phyloP scores from a whole-genome alignment of 331 rosid genomes.

The Pyrus hybrid region DNA sequence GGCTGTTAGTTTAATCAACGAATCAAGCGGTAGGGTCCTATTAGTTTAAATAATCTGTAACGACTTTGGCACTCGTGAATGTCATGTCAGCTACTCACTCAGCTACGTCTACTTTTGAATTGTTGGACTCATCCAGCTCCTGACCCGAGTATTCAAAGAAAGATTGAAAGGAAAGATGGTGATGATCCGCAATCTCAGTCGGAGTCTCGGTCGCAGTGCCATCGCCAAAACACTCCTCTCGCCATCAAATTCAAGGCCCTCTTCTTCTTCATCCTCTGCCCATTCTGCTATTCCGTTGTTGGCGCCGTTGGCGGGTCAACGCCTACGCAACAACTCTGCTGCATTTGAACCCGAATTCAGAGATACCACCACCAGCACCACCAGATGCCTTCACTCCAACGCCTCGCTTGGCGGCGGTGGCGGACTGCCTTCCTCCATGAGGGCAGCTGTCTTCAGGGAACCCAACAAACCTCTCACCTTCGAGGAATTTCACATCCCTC shows the following conservation, averaged over 20 bases:
- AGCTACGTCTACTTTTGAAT: too few species aligned
- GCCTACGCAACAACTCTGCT: not conserved
- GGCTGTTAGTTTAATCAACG: too few species aligned
- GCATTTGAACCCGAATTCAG: not conserved
- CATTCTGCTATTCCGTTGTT: too few species aligned
- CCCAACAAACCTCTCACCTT: conserved; percentile 76
- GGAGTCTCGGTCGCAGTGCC: not conserved
- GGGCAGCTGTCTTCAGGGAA: conserved; percentile 72
- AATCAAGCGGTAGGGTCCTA: too few species aligned
- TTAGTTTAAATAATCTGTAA: too few species aligned
- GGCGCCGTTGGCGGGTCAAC: conserved; percentile 1
- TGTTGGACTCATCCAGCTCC: too few species aligned
- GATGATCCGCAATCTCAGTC: not conserved
- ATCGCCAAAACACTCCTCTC: conserved; percentile 4
- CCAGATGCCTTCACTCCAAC: conserved; percentile 8
- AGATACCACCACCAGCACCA: not conserved
- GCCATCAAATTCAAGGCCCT: not conserved
- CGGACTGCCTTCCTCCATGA: conserved; percentile 70
- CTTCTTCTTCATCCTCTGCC: not conserved
- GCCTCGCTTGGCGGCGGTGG: conserved; percentile 20
- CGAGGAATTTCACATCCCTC: conserved; percentile 77
- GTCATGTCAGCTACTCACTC: too few species aligned
- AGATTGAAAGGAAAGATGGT: not conserved
- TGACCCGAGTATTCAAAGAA: not conserved
- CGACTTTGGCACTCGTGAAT: too few species aligned